Percentiles rank a stretch among this genome's conserved stretches.
phyloP scores from a whole-genome alignment of 31 red algal genomes.

The Porphyra umbilicalis region DNA sequence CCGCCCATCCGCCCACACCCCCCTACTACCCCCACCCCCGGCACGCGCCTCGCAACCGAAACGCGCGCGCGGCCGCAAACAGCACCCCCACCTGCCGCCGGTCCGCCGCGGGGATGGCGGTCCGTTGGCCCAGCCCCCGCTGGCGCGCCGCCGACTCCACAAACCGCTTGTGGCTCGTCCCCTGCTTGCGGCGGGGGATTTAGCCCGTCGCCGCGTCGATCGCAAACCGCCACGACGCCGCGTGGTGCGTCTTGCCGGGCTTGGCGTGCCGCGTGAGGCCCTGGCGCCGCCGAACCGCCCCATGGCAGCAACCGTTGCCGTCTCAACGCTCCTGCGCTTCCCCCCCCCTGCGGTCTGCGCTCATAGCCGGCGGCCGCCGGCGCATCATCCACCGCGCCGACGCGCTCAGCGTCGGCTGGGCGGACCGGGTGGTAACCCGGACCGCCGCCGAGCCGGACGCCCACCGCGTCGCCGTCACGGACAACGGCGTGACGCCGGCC shows the following conservation, averaged over 20 bases:
- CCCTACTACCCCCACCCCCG: too few species aligned
- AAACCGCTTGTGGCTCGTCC: neutral
- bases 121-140: neutral
- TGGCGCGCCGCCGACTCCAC: neutral
- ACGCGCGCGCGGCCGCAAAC: neutral
- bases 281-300: neutral
- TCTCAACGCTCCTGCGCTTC: neutral
- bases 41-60: neutral
- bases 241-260: neutral
- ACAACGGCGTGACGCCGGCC: neutral
- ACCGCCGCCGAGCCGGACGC: neutral
- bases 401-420: constrained; percentile 10
- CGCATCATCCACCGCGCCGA: neutral
- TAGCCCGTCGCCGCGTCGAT: neutral
- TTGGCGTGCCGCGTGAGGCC: neutral
- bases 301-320: neutral
- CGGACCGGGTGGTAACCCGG: neutral
- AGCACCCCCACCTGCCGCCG: neutral
- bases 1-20: too few species aligned
- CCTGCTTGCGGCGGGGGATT: neutral
- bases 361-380: constrained; percentile 7
- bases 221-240: neutral
- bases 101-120: neutral
- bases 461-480: neutral
- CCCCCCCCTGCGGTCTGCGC: neutral